Percentiles rank a stretch among this genome's conserved stretches.
Evolutionary conservation across 768 basidiomycete species (phyloP).

Genomic region (Trametes maxima): DNA sequence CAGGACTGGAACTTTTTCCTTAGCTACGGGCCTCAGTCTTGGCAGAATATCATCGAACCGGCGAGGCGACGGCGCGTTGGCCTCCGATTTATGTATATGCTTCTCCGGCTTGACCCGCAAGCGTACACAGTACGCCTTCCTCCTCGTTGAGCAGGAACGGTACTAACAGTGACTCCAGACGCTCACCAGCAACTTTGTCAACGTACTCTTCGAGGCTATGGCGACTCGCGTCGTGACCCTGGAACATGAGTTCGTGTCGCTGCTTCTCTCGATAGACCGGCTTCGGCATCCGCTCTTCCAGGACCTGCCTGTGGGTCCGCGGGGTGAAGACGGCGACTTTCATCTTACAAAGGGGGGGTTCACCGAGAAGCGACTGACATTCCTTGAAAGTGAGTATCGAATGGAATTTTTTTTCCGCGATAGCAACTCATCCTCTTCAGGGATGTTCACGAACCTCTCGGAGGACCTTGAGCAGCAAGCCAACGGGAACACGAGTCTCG

Average conservation of each 20-base stretch:
- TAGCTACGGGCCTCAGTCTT: conserved; percentile 52
- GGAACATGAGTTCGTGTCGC: conserved; percentile 60
- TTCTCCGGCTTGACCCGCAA: conserved; percentile 60
- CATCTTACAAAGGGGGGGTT: conserved; percentile 32
- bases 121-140: conserved; percentile 54
- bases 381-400: conserved; percentile 42
- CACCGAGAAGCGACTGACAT: conserved; percentile 37
- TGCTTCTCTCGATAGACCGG: conserved; percentile 61
- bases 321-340: conserved; percentile 15
- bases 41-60: conserved; percentile 55
- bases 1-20: conserved; percentile 69
- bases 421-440: conserved; percentile 34
- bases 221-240: conserved; percentile 49
- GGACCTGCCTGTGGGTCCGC: conserved; percentile 33
- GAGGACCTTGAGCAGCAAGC: conserved; percentile 36
- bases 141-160: not conserved
- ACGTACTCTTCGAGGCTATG: conserved; percentile 54
- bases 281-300: conserved; percentile 54
- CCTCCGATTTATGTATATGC: conserved; percentile 58
- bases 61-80: conserved; percentile 59
- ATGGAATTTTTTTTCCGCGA: not conserved
- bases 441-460: conserved; percentile 48
- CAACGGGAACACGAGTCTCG: conserved; percentile 29
- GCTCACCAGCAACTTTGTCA: conserved; percentile 51
- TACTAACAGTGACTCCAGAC: conserved; percentile 36